Conservation (phyloP, 1,284 basidiomycete genomes). For the Cystobasidium pallidum region DNA sequence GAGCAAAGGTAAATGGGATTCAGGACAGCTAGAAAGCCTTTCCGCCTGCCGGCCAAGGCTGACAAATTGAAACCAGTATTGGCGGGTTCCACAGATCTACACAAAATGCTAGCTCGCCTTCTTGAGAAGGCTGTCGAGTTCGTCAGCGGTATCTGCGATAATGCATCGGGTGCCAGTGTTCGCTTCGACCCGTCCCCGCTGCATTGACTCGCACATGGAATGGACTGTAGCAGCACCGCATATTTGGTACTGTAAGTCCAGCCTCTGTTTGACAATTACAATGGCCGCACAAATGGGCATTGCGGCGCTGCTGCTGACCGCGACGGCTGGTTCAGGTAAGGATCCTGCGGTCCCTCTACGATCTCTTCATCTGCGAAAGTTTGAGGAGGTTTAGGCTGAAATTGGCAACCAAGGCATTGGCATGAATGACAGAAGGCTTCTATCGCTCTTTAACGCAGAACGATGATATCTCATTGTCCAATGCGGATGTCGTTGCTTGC, state of each 20-base stretch:
- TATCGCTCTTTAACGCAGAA: not conserved
- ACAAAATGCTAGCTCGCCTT: constrained; percentile 4
- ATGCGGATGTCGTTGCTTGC: not conserved
- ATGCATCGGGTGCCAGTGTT: constrained; percentile 6
- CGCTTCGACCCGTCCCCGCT: not conserved
- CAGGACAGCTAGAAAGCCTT: constrained; percentile 7
- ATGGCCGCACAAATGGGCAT: constrained; percentile 8
- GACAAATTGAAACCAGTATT: not conserved
- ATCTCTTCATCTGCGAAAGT: too few relatives aligned
- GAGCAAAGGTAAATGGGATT: constrained; percentile 24
- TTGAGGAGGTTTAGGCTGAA: too few relatives aligned
- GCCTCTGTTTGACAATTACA: not conserved
- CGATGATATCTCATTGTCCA: constrained; percentile 6
- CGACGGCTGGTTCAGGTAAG: not conserved
- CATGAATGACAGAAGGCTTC: not conserved
- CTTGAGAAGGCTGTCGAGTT: not conserved
- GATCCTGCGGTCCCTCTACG: too few relatives aligned
- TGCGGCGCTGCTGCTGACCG: not conserved
- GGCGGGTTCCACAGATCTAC: constrained; percentile 7
- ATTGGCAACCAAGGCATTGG: too few relatives aligned
- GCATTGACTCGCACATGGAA: too few relatives aligned
- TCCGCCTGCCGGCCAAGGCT: not conserved
- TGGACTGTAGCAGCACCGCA: constrained; percentile 14
- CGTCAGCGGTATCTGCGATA: constrained; percentile 9
- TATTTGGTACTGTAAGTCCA: not conserved